phyloP scores from a whole-genome alignment of 1,284 basidiomycete genomes.

The Coniophora puteana region DNA sequence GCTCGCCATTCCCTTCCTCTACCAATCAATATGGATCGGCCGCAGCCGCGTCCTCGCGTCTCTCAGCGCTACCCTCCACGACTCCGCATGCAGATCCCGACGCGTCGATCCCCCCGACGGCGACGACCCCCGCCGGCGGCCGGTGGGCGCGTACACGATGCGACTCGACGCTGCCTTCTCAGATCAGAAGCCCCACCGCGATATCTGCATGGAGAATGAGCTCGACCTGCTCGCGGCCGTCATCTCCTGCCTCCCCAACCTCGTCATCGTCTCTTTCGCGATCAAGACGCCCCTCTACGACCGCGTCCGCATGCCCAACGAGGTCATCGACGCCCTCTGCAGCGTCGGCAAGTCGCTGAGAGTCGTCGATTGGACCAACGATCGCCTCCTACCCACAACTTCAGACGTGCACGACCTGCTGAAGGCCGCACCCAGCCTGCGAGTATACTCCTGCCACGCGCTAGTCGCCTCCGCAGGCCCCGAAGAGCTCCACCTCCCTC shows the following conservation, averaged over 20 bases:
- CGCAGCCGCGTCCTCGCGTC: conserved; percentile 18
- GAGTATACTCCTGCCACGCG: conserved; percentile 16
- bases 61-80: conserved; percentile 19
- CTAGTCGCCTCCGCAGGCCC: conserved; percentile 11
- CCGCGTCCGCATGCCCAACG: neutral
- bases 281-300: neutral
- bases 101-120: too few species aligned
- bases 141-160: conserved; percentile 26
- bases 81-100: conserved; percentile 11
- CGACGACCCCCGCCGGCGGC: conserved; percentile 8
- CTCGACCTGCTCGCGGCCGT: conserved; percentile 14
- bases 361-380: conserved; percentile 19
- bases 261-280: conserved; percentile 25
- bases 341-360: conserved; percentile 12
- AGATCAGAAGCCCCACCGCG: conserved; percentile 16
- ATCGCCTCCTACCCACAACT: neutral
- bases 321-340: conserved; percentile 15
- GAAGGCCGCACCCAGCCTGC: conserved; percentile 15
- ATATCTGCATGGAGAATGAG: conserved; percentile 6
- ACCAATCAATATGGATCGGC: conserved; percentile 27
- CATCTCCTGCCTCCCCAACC: conserved; percentile 22
- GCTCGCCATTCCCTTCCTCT: conserved; percentile 28
- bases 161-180: conserved; percentile 32
- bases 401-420: conserved; percentile 8
- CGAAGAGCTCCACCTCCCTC: neutral